phyloP scores from a whole-genome alignment of 352 stramenopile species.

The Halophytophthora batemanensis region DNA sequence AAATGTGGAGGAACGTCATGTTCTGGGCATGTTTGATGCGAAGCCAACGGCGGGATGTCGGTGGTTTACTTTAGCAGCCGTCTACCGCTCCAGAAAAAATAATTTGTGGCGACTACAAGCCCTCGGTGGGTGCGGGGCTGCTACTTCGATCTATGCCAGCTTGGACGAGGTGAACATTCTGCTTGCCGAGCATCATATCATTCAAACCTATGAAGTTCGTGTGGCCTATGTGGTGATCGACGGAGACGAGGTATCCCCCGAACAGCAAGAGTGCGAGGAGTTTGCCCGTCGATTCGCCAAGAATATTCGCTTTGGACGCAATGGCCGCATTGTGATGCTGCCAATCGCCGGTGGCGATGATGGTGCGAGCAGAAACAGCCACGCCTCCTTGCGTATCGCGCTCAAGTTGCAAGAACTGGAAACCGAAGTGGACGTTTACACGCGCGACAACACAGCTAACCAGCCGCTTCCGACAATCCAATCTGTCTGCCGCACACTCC shows the following conservation, averaged over 20 bases:
- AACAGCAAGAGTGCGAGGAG: conserved; percentile 25
- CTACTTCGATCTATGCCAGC: conserved; percentile 45
- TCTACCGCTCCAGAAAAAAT: conserved; percentile 52
- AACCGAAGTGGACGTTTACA: conserved; percentile 43
- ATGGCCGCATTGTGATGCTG: conserved; percentile 45
- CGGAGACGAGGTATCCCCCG: conserved; percentile 1
- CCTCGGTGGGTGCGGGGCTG: conserved; percentile 33
- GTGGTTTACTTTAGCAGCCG: conserved; percentile 49
- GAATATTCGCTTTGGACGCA: conserved; percentile 64
- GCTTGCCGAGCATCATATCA: conserved; percentile 45
- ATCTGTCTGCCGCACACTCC: conserved; percentile 44
- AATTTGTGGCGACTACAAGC: conserved; percentile 50
- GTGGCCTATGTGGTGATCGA: conserved; percentile 28
- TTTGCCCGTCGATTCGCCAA: conserved; percentile 46
- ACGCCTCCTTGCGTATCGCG: conserved; percentile 27
- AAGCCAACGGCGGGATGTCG: conserved; percentile 24
- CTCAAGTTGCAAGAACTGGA: conserved; percentile 41
- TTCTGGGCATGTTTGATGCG: conserved; percentile 46
- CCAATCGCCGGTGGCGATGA: conserved; percentile 6
- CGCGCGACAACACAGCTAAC: conserved; percentile 22
- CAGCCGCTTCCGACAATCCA: conserved; percentile 43
- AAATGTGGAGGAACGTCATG: conserved; percentile 43
- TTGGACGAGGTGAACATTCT: conserved; percentile 53
- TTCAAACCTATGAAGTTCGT: conserved; percentile 57
- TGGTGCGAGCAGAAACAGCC: no score